A percentile compares a stretch with the other conserved stretches of the same genome.
phyloP scores from a whole-genome alignment of 306 rosid genomes.

The Mimosa pudica region DNA sequence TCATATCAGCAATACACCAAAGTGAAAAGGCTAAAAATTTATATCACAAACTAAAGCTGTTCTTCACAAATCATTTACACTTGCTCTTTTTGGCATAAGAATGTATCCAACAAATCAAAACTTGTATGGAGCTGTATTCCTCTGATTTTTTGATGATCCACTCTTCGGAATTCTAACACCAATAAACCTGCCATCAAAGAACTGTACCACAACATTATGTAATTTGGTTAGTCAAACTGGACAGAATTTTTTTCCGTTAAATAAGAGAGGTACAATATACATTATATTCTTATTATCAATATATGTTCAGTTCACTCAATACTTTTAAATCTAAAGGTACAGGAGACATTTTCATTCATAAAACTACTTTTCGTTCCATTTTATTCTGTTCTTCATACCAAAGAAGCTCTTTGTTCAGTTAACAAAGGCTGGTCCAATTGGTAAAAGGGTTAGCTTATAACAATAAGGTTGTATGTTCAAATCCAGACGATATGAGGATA shows the following conservation, averaged over 20 bases:
- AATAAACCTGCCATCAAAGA: slow-evolving; percentile 58
- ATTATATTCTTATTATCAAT: neutral
- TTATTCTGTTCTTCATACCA: neutral
- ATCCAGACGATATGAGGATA: too few species aligned
- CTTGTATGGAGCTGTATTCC: slow-evolving; percentile 34
- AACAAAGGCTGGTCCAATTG: too few species aligned
- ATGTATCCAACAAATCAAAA: slow-evolving; percentile 36
- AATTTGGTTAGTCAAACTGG: neutral
- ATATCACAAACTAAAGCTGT: slow-evolving; percentile 6
- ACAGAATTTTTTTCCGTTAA: neutral
- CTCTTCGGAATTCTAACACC: slow-evolving; percentile 43
- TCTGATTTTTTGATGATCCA: slow-evolving; percentile 30
- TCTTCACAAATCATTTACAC: neutral
- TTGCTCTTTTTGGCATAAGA: neutral
- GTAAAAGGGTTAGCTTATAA: too few species aligned
- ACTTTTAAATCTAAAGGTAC: neutral
- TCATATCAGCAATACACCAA: neutral
- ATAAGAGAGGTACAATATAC: neutral
- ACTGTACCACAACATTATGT: slow-evolving; percentile 39
- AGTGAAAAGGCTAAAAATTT: neutral
- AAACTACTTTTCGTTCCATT: neutral
- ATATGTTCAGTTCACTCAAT: neutral
- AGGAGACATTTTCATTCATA: neutral
- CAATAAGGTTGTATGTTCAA: too few species aligned
- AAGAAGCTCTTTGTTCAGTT: neutral